Evolutionary conservation across 768 basidiomycete genomes (phyloP).

Genomic region (Chlorophyllum brunneum): DNA sequence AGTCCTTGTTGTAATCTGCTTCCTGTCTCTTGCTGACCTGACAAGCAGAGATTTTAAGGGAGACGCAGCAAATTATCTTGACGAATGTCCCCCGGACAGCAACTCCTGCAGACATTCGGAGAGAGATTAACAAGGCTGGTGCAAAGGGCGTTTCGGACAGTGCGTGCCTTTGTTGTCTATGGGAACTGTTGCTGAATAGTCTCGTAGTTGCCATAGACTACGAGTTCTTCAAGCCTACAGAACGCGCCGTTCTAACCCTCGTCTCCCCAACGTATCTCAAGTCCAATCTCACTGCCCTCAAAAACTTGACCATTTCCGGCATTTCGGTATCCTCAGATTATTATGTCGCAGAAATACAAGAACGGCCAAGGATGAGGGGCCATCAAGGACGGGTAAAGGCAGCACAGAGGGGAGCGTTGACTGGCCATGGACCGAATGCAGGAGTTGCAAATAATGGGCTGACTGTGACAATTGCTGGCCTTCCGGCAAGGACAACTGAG

Average conservation of each 20-base stretch:
- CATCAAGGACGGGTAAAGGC: slow-evolving; percentile 26
- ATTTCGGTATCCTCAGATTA: slow-evolving; percentile 13
- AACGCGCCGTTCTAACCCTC: slow-evolving; percentile 55
- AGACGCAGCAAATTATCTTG: slow-evolving; percentile 42
- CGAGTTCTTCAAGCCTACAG: slow-evolving; percentile 53
- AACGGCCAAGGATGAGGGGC: slow-evolving; percentile 20
- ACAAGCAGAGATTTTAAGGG: too few relatives aligned
- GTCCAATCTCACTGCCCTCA: slow-evolving; percentile 38
- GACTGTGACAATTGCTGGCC: slow-evolving; percentile 57
- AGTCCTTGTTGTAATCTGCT: too few relatives aligned
- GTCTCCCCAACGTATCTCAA: slow-evolving; percentile 40
- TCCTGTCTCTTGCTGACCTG: too few relatives aligned
- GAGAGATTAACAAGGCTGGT: slow-evolving; percentile 35
- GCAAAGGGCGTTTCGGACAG: slow-evolving; percentile 46
- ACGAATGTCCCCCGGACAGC: slow-evolving; percentile 47
- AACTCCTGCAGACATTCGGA: slow-evolving; percentile 52
- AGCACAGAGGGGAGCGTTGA: slow-evolving; percentile 19
- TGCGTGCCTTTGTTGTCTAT: slow-evolving; percentile 16
- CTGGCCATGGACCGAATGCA: slow-evolving; percentile 49
- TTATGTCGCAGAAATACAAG: background rate
- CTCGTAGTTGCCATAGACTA: slow-evolving; percentile 57
- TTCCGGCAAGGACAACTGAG: slow-evolving; percentile 45
- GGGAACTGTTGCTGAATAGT: background rate
- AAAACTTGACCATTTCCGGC: slow-evolving; percentile 43
- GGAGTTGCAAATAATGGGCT: slow-evolving; percentile 44